A percentile compares a stretch with the other conserved stretches of the same genome.
These are phyloP conservation scores for Piper betle DNA, from an alignment of 164 flowering plant species.

Conservation along the genomic window DNA sequence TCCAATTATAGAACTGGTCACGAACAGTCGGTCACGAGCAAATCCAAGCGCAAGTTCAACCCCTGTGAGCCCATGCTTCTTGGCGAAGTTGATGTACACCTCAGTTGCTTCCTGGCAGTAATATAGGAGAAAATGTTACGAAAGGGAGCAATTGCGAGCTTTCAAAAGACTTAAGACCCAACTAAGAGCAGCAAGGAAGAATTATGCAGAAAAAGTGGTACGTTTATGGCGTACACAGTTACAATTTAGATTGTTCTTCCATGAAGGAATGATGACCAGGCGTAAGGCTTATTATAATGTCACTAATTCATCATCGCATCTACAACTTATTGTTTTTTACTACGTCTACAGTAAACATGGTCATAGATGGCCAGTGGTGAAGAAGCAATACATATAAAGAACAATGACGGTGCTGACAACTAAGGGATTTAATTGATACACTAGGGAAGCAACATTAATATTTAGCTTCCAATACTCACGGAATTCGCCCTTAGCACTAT, in stretches of 20 bases:
- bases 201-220: too few species aligned
- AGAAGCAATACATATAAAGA: too few species aligned
- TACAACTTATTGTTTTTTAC: too few species aligned
- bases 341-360: too few species aligned
- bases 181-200: background rate
- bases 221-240: too few species aligned
- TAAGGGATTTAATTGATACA: background rate
- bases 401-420: background rate
- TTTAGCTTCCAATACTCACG: background rate
- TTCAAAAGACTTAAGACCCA: background rate
- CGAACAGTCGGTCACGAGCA: slow-evolving; percentile 73
- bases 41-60: slow-evolving; percentile 87
- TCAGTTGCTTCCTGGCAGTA: slow-evolving; percentile 69
- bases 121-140: background rate
- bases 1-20: slow-evolving; percentile 88
- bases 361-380: too few species aligned
- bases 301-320: too few species aligned
- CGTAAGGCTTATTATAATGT: too few species aligned
- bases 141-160: too few species aligned
- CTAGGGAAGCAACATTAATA: background rate
- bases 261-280: too few species aligned
- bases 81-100: slow-evolving; percentile 45
- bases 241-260: too few species aligned
- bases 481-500: background rate
- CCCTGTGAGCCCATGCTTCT: slow-evolving; percentile 56